These are phyloP conservation scores for Diaporthe destruens DNA, from an alignment of 2,329 filamentous ascomycete genomes.

Conservation along the genomic window DNA sequence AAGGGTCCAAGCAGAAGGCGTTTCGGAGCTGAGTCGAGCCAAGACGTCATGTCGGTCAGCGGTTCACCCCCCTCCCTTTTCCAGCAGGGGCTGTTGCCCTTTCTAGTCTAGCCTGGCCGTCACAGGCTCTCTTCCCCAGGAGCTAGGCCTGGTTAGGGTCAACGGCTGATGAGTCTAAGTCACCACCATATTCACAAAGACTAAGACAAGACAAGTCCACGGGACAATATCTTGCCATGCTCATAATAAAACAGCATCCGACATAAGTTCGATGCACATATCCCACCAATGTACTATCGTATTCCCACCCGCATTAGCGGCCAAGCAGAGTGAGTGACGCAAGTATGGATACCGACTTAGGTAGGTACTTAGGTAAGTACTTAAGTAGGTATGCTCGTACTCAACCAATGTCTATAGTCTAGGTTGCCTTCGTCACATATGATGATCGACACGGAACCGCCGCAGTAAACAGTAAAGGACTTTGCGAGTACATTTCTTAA, in stretches of 20 bases:
- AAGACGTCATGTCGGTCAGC: constrained; percentile 6
- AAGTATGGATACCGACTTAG: constrained; percentile 24
- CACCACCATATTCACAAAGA: not conserved
- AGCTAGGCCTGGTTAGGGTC: not conserved
- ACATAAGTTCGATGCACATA: too few relatives aligned
- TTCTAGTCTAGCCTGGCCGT: not conserved
- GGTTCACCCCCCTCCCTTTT: constrained; percentile 1
- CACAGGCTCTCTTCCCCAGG: not conserved
- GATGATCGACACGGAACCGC: not conserved
- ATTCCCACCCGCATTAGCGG: not conserved
- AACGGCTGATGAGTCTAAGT: not conserved
- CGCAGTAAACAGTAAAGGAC: not conserved
- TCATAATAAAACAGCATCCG: too few relatives aligned
- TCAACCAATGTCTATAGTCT: too few relatives aligned
- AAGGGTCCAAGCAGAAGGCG: constrained; percentile 1
- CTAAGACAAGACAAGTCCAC: not conserved
- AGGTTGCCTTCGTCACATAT: not conserved
- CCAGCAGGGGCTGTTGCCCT: not conserved
- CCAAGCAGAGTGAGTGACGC: not conserved
- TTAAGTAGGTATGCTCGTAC: too few relatives aligned
- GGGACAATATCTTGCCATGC: too few relatives aligned
- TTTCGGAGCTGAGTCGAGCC: constrained; percentile 33
- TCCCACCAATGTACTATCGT: not conserved
- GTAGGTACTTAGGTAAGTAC: too few relatives aligned
- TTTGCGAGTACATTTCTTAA: too few relatives aligned